Evolutionary conservation across 1,284 basidiomycete species (phyloP).

Genomic region (Golubevia sp.): DNA sequence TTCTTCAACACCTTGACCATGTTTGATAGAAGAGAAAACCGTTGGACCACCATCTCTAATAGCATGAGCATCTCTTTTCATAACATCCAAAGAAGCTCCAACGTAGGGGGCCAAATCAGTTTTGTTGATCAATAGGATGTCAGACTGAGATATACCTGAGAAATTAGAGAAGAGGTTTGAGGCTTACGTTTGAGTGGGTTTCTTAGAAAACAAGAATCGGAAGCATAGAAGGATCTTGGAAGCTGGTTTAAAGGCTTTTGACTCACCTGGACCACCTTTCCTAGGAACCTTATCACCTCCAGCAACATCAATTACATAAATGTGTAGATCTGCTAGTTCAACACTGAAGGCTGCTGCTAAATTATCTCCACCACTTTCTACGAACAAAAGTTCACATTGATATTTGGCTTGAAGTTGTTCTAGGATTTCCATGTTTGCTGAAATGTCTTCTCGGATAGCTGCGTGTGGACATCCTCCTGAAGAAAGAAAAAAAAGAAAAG

Average conservation of each 20-base stretch:
- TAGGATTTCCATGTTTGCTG: slow-evolving; percentile 91
- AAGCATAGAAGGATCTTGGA: too few relatives aligned
- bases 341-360: slow-evolving; percentile 92
- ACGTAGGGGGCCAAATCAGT: slow-evolving; percentile 80
- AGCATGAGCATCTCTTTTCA: slow-evolving; percentile 86
- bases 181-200: too few relatives aligned
- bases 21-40: slow-evolving; percentile 83
- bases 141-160: slow-evolving; percentile 70
- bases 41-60: slow-evolving; percentile 96
- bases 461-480: slow-evolving; percentile 53
- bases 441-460: slow-evolving; percentile 81
- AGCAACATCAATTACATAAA: slow-evolving; percentile 74
- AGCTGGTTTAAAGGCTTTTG: too few relatives aligned
- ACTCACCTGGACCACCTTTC: slow-evolving; percentile 89
- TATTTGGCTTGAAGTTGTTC: slow-evolving; percentile 90
- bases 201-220: too few relatives aligned
- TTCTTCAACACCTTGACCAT: slow-evolving; percentile 79
- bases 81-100: slow-evolving; percentile 88
- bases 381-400: slow-evolving; percentile 69
- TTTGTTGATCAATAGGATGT: slow-evolving; percentile 86
- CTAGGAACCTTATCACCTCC: slow-evolving; percentile 98
- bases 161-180: not conserved
- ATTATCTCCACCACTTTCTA: slow-evolving; percentile 95
- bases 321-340: slow-evolving; percentile 95
- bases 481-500: slow-evolving; percentile 31